Evolutionary conservation across 306 rosid species (phyloP).

Genomic region (Rubus idaeus): DNA sequence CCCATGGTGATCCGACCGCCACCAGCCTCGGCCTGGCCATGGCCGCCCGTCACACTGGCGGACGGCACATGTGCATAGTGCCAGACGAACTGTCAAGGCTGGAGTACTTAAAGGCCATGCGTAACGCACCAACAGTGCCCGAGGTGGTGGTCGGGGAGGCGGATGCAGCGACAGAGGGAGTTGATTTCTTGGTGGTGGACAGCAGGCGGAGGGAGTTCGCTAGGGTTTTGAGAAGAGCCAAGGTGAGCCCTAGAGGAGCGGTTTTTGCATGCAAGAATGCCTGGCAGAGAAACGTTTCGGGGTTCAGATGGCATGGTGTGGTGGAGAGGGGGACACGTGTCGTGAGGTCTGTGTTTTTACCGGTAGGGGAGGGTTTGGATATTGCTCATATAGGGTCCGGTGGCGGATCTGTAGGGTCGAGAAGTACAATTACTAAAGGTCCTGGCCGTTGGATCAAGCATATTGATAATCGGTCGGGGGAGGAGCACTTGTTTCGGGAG

Average conservation of each 20-base stretch:
- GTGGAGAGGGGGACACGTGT: constrained; percentile 68
- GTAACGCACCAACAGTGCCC: constrained; percentile 38
- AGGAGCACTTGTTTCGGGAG: constrained; percentile 65
- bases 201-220: constrained; percentile 55
- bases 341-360: constrained; percentile 69
- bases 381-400: constrained; percentile 79
- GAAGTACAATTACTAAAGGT: constrained; percentile 10
- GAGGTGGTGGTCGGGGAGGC: constrained; percentile 58
- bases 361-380: constrained; percentile 81
- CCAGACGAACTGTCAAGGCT: constrained; percentile 51
- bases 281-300: constrained; percentile 41
- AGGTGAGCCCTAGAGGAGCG: constrained; percentile 56
- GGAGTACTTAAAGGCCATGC: constrained; percentile 48
- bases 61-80: constrained; percentile 77
- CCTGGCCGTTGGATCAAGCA: constrained; percentile 77
- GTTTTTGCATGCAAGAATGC: constrained; percentile 83
- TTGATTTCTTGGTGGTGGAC: constrained; percentile 84
- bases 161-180: constrained; percentile 34
- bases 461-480: constrained; percentile 68
- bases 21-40: constrained; percentile 75
- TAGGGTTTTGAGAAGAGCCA: constrained; percentile 54
- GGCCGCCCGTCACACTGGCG: constrained; percentile 75
- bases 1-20: constrained; percentile 43
- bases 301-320: constrained; percentile 55
- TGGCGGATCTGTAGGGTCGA: constrained; percentile 3